phyloP scores from a whole-genome alignment of 169 alveolate species.

The Cardiosporidium cionae region DNA sequence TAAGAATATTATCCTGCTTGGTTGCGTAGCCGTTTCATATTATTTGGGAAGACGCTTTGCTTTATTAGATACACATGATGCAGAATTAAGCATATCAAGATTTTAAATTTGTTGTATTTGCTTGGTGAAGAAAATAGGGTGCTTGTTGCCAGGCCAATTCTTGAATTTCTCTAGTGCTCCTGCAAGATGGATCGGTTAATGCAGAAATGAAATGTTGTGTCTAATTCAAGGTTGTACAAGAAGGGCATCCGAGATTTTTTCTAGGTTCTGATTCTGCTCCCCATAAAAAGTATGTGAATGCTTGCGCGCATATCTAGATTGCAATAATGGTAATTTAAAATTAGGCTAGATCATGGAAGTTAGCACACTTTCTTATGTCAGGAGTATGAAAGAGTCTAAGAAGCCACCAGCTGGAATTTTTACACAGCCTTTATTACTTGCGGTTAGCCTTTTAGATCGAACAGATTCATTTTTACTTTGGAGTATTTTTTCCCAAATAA shows the following conservation, averaged over 20 bases:
- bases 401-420: constrained; percentile 38
- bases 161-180: neutral
- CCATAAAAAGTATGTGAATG: constrained; percentile 20
- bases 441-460: neutral
- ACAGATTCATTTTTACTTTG: neutral
- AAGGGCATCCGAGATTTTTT: constrained; percentile 34
- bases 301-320: neutral
- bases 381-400: constrained; percentile 8
- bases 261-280: constrained; percentile 49
- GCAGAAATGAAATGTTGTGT: neutral
- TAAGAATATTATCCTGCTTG: neutral
- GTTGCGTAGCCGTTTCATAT: neutral
- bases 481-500: neutral
- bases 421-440: constrained; percentile 32
- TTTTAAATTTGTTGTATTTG: neutral
- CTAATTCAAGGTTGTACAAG: constrained; percentile 20
- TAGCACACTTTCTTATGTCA: neutral
- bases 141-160: neutral
- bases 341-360: neutral
- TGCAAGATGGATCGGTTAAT: neutral
- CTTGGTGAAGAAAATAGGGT: neutral
- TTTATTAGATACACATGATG: neutral
- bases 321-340: neutral
- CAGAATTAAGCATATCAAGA: neutral
- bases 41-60: neutral